Base-by-base conservation (phyloP, 2,329 filamentous ascomycete species). In the Colletotrichum nymphaeae region DNA sequence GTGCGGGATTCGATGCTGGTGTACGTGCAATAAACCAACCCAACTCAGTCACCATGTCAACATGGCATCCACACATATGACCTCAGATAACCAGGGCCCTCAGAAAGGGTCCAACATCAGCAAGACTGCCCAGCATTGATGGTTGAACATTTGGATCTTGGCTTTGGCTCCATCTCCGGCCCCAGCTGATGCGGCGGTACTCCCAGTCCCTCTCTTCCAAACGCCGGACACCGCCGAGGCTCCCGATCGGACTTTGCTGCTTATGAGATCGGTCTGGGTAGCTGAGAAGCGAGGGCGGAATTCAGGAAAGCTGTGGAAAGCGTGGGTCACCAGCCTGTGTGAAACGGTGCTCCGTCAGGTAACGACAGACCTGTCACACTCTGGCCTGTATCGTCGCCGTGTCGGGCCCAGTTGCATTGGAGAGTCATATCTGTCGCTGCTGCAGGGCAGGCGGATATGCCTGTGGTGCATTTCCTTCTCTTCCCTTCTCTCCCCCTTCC, bases 171-270 rank as follows among this genome's bases (percentile, higher is more conserved):
- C 65, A 72, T 73, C 67, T 60, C 55, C 56, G 49, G 67, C 67
- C 70, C 71, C 67, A 73, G 71, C 56, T 73, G 42, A 19, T 62
- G 49, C 71, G 55, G 49, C 71, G 56, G 62, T 42, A 73, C 60
- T 73, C 71, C 70, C 56, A 71, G 67, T 56, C 67, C 69, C n/a
- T 63, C 49, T 53, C 52, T 62, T 57, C 67, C 71, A 70, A 73
- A 71, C 71, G 67, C 71, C 71, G 67, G 67, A 71, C 71, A 73
- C 71, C 71, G 57, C 71, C 71, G 71, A 73, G 70, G 60, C 62
- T 73, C 71, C 71, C 60, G 71, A 63, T 73, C 67, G 71, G 71
- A 73, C 71, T 70, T 73, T 70, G 67, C 49, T 46, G 67, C 62
- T 70, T 66, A 55, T 62, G 62, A 57, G 46, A 62, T 66, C 28